Percentiles rank a stretch among this genome's conserved stretches.
These are phyloP conservation scores for Elsinoe arachidis DNA, from an alignment of 2,329 filamentous ascomycete species.

Conservation along the genomic window DNA sequence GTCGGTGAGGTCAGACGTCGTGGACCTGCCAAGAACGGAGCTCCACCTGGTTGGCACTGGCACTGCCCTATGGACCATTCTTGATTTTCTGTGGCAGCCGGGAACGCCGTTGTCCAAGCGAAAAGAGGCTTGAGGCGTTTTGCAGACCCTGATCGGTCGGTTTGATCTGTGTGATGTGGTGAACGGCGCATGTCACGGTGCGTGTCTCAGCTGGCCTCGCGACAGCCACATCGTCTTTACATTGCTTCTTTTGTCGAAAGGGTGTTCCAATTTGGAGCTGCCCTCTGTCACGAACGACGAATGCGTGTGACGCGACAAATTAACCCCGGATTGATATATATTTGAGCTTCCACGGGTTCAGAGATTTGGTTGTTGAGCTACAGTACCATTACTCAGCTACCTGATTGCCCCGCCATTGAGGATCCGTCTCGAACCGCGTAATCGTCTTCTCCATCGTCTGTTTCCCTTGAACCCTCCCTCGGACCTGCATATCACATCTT, in stretches of 20 bases:
- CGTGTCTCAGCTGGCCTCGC: constrained; percentile 9
- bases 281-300: background rate
- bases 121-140: constrained; percentile 1
- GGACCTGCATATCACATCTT: constrained; percentile 7
- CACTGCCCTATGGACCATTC: background rate
- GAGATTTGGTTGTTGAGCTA: background rate
- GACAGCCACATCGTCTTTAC: constrained; percentile 4
- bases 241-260: background rate
- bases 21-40: constrained; percentile 4
- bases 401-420: constrained; percentile 4
- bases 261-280: background rate
- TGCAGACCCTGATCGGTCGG: background rate
- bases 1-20: background rate
- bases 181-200: background rate
- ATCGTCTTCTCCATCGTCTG: background rate
- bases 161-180: background rate
- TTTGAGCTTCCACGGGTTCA: background rate
- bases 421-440: background rate
- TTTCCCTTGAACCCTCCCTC: background rate
- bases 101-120: background rate
- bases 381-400: constrained; percentile 5
- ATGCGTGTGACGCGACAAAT: background rate
- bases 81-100: background rate
- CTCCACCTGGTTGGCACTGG: background rate
- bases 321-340: background rate